phyloP scores from a whole-genome alignment of 75 land plant species.

The Selaginella tamariscina region DNA sequence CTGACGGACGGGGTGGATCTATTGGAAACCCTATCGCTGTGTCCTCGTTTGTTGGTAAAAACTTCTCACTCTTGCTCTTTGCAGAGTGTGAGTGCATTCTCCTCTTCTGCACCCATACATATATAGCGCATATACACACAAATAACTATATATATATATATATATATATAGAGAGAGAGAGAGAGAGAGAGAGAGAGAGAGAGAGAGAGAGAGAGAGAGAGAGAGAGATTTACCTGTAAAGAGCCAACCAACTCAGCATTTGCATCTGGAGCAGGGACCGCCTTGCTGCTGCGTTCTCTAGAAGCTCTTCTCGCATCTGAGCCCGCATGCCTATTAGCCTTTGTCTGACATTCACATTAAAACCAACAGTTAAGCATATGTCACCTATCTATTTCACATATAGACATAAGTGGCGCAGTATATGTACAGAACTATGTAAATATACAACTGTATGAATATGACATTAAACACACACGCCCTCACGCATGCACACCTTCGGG shows the following conservation, averaged over 20 bases:
- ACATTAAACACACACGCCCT: not conserved
- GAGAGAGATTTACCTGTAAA: slow-evolving; percentile 37
- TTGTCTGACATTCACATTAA: slow-evolving; percentile 31
- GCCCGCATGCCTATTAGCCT: slow-evolving; percentile 39
- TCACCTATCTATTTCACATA: not conserved
- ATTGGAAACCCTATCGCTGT: slow-evolving; percentile 61
- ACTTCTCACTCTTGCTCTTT: slow-evolving; percentile 87
- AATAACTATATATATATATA: too few relatives aligned
- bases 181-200: not conserved
- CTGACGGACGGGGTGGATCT: slow-evolving; percentile 38
- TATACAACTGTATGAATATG: not conserved
- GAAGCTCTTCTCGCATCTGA: slow-evolving; percentile 34
- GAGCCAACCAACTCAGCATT: slow-evolving; percentile 67
- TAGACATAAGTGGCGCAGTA: not conserved
- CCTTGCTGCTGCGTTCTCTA: slow-evolving; percentile 39
- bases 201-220: not conserved
- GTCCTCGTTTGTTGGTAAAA: slow-evolving; percentile 86
- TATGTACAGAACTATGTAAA: not conserved
- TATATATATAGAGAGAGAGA: not conserved
- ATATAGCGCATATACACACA: not conserved
- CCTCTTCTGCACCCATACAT: slow-evolving; percentile 43
- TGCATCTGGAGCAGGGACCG: slow-evolving; percentile 73
- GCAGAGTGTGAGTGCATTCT: slow-evolving; percentile 56
- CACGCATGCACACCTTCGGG: slow-evolving; percentile 71
- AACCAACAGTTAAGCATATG: too few relatives aligned